Conservation (phyloP, 2,329 filamentous ascomycete genomes). For the Colletotrichum destructivum region DNA sequence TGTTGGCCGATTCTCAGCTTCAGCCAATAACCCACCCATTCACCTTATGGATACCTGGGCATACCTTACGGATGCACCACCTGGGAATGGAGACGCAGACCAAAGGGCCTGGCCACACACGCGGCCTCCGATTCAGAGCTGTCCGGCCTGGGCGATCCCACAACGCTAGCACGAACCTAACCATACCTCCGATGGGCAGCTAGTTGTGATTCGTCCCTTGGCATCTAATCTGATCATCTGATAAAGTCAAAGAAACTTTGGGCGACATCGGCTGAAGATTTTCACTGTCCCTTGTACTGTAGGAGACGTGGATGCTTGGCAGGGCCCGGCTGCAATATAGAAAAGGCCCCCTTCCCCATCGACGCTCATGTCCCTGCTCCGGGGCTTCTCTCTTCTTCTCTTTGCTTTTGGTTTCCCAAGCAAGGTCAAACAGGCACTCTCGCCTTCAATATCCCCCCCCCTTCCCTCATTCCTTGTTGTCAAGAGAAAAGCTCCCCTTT, state of each 20-base stretch:
- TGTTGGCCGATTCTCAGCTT: conserved; percentile 25
- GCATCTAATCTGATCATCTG: conserved; percentile 42
- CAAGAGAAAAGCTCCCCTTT: background rate
- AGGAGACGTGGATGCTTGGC: background rate
- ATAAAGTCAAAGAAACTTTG: conserved; percentile 32
- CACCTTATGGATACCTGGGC: background rate
- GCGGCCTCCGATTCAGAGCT: conserved; percentile 33
- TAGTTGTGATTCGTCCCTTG: conserved; percentile 27
- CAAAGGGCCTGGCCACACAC: conserved; percentile 32
- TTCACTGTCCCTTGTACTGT: background rate
- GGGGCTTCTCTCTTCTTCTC: conserved; percentile 2
- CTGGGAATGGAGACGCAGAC: background rate
- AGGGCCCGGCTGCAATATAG: conserved; percentile 29
- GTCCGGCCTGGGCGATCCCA: conserved; percentile 34
- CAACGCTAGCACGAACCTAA: conserved; percentile 39
- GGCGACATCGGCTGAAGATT: conserved; percentile 34
- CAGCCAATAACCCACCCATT: conserved; percentile 14
- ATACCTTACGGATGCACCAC: background rate
- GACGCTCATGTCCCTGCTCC: conserved; percentile 12
- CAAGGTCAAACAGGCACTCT: conserved; percentile 33
- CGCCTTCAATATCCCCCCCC: conserved; percentile 20
- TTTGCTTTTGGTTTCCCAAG: conserved; percentile 24
- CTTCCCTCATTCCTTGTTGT: conserved; percentile 21
- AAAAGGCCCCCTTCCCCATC: background rate
- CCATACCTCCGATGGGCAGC: conserved; percentile 26